phyloP scores from a whole-genome alignment of 306 rosid species.

The Gastrolobium villosum region DNA sequence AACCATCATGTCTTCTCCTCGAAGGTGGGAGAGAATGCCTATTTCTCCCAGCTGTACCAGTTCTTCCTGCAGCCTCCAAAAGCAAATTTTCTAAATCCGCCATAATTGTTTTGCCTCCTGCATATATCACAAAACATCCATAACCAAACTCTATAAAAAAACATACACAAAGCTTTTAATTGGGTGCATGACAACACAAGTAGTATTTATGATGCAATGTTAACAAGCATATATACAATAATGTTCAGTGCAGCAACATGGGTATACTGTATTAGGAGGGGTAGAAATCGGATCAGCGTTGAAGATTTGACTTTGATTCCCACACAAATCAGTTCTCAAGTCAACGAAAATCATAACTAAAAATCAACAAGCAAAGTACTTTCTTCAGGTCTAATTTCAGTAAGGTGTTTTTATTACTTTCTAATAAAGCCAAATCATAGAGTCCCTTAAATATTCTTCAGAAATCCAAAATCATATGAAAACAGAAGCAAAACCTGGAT shows the following conservation, averaged over 20 bases:
- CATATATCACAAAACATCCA: constrained; percentile 32
- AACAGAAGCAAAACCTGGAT: neutral
- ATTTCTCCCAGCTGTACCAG: constrained; percentile 70
- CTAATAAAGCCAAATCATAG: constrained; percentile 5
- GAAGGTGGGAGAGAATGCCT: constrained; percentile 69
- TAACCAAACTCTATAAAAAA: constrained; percentile 25
- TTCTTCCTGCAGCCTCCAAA: constrained; percentile 94
- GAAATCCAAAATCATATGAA: neutral
- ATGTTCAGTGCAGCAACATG: neutral
- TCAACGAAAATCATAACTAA: constrained; percentile 2
- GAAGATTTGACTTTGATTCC: neutral
- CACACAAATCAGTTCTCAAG: constrained; percentile 9
- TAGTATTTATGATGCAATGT: constrained; percentile 15
- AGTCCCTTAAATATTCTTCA: neutral
- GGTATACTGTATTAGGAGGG: neutral
- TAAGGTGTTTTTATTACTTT: neutral
- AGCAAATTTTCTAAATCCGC: constrained; percentile 85
- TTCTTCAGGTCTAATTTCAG: neutral
- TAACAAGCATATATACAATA: neutral
- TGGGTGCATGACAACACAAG: constrained; percentile 7
- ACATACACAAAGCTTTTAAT: constrained; percentile 3
- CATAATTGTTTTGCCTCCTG: constrained; percentile 54
- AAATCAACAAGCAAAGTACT: constrained; percentile 31
- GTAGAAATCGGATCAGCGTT: neutral
- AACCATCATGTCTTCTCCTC: constrained; percentile 72